Conservation (phyloP, 768 basidiomycete species). For the Trametes elegans region DNA sequence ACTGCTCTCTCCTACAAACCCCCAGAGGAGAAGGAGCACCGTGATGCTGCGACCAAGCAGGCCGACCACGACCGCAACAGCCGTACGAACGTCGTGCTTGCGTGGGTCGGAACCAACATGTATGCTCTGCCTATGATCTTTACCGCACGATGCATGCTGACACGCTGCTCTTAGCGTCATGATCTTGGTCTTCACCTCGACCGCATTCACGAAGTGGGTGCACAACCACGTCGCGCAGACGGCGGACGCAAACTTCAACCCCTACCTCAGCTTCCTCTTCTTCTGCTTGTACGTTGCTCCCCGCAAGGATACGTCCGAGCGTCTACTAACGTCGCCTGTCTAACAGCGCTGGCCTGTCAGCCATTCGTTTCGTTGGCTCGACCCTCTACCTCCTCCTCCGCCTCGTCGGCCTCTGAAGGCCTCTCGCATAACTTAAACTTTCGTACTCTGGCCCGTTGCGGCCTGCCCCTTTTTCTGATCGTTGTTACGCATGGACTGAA, state of each 20-base stretch:
- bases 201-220: slow-evolving; percentile 75
- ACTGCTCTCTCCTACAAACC: slow-evolving; percentile 64
- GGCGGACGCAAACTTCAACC: slow-evolving; percentile 67
- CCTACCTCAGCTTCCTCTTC: slow-evolving; percentile 87
- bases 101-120: slow-evolving; percentile 88
- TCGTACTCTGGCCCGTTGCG: not conserved
- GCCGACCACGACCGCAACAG: slow-evolving; percentile 84
- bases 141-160: not conserved
- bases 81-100: slow-evolving; percentile 79
- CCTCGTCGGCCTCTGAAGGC: slow-evolving; percentile 55
- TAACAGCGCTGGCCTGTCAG: slow-evolving; percentile 71
- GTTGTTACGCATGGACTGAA: not conserved
- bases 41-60: slow-evolving; percentile 86
- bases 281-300: slow-evolving; percentile 45
- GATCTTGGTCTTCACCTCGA: slow-evolving; percentile 75
- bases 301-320: not conserved
- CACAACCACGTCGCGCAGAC: slow-evolving; percentile 49
- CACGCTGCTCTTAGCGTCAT: slow-evolving; percentile 44
- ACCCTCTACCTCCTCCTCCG: slow-evolving; percentile 76
- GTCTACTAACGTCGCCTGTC: not conserved
- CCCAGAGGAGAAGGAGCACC: slow-evolving; percentile 75
- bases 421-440: slow-evolving; percentile 4
- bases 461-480: not conserved
- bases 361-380: slow-evolving; percentile 79
- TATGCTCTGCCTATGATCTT: slow-evolving; percentile 30